Base-by-base conservation (phyloP, 192 early-diverging fungal genomes). In the Pilobolus umbonatus region DNA sequence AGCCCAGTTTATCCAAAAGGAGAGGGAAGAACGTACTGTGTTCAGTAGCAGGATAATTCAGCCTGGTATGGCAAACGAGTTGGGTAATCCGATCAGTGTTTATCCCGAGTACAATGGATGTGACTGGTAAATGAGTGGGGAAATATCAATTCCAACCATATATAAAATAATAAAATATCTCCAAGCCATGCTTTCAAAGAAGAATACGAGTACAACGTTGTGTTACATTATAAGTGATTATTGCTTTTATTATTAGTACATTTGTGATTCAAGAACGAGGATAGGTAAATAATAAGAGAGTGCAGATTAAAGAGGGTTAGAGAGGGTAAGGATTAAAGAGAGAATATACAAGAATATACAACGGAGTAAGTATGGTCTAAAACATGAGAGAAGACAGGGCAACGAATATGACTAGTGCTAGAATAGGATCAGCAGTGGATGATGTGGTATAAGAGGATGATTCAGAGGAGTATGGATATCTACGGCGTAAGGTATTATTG, bases 61-160 rank as follows among this genome's bases (percentile, higher is more conserved):
- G 34, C 36, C 36, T 14, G 57, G 62, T n/a, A 43, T 47, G 44
- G 62, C 43, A 4, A 46, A 43, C 0, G 62, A 63, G 4, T n/a
- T 70, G 5, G 61, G 61, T 36, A 62, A 70, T 36, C 61, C 68
- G 5, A 53, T 70, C 7, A 10, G 21, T 6, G 24, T 61, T 44
- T 43, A 34, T 19, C 28, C 49, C 4, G 46, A 50, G 15, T 29
- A 51, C 31, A 57, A 57, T 30, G 60, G 52, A 31, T 46, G 26
- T 49, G 49, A 50, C 4, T 61, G 60, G 60, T 61, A 34, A 46
- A 59, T n/a, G n/a, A n/a, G n/a, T n/a, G n/a, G n/a, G n/a, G n/a
- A n/a, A n/a, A n/a, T 47, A 17, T 17, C 5, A 45, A 45, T 5
- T 5, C 44, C 11, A 5, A 45, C 17, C 14, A 9, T 14, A n/a